Evolutionary conservation across 73 alveolate genomes (phyloP).

Genomic region (Tetrahymena borealis): DNA sequence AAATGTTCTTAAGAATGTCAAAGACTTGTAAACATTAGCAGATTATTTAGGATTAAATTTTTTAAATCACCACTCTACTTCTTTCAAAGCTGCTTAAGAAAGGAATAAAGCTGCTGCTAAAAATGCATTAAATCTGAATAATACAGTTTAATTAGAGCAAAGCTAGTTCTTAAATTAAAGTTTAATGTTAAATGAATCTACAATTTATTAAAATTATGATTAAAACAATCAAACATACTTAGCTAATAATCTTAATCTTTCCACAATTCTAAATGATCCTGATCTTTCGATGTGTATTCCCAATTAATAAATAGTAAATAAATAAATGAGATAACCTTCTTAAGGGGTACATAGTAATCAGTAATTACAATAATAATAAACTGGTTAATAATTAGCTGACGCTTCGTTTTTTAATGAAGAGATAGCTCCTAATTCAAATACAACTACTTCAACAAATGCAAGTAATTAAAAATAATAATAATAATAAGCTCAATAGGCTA

Average conservation of each 20-base stretch:
- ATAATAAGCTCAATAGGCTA: neutral
- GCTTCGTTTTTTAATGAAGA: neutral
- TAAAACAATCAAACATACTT: neutral
- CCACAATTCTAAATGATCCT: neutral
- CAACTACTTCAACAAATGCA: neutral
- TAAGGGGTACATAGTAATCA: neutral
- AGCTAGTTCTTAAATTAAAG: neutral
- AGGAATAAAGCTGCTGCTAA: neutral
- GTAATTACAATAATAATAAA: no score
- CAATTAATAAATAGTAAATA: neutral
- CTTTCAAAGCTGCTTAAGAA: neutral
- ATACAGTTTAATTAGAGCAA: neutral
- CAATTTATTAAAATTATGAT: neutral
- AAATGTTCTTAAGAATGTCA: neutral
- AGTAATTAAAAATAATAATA: neutral
- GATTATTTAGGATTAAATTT: neutral
- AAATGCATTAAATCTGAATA: neutral
- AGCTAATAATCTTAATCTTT: neutral
- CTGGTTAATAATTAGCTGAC: neutral
- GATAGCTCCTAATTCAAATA: neutral
- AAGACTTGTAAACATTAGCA: neutral
- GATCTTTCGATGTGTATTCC: neutral
- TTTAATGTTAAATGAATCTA: neutral
- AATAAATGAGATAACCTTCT: neutral
- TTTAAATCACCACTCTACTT: neutral